Conservation (phyloP, 495 filamentous ascomycete species). For the Glutinoglossum americanum region DNA sequence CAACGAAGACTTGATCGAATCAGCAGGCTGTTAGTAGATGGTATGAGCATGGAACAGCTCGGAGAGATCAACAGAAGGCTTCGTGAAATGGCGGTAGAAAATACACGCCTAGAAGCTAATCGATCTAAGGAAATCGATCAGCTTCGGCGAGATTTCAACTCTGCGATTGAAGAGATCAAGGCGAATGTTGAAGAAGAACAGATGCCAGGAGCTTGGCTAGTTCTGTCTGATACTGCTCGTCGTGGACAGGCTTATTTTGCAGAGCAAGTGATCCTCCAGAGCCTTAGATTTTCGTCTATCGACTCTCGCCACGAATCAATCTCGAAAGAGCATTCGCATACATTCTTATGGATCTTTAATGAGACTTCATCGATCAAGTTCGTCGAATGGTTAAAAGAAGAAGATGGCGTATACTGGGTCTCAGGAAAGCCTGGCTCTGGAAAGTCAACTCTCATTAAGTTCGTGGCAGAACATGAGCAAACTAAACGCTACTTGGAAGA, state of each 20-base stretch:
- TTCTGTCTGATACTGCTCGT: not conserved
- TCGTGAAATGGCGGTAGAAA: too few species aligned
- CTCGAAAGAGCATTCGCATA: not conserved
- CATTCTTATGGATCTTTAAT: constrained; percentile 1
- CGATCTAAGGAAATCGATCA: too few species aligned
- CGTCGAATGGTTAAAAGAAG: constrained; percentile 14
- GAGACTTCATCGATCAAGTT: not conserved
- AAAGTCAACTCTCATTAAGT: constrained; percentile 25
- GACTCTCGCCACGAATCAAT: not conserved
- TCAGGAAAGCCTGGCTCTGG: constrained; percentile 5
- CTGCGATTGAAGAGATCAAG: too few species aligned
- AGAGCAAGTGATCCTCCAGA: not conserved
- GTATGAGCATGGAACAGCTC: too few species aligned
- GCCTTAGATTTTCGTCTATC: not conserved
- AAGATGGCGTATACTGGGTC: constrained; percentile 18
- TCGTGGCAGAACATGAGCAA: constrained; percentile 7
- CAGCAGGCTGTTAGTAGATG: too few species aligned
- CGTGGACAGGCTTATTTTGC: not conserved
- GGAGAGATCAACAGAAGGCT: too few species aligned
- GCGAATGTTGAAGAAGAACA: too few species aligned
- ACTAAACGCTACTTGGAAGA: not conserved
- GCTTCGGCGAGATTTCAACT: too few species aligned
- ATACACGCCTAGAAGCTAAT: too few species aligned
- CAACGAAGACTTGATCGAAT: too few species aligned
- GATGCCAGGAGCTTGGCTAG: not conserved